A percentile compares a stretch with the other conserved stretches of the same genome.
Evolutionary conservation across 768 basidiomycete species (phyloP).

Genomic region (Filobasidium floriforme): DNA sequence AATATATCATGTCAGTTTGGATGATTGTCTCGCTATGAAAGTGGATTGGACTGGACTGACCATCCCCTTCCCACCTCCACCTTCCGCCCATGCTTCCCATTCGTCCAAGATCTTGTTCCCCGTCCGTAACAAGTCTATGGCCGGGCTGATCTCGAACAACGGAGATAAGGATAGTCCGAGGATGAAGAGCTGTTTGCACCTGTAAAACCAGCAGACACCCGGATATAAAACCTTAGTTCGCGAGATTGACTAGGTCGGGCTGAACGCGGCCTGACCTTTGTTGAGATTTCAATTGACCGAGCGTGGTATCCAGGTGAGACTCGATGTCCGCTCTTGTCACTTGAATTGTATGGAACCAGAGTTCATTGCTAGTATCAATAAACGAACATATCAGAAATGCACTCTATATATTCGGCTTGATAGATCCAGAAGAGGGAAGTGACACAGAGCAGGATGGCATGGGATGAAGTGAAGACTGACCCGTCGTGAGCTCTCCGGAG

Average conservation of each 20-base stretch:
- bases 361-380: slow-evolving; percentile 32
- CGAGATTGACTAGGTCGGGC: background rate
- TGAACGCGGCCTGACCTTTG: slow-evolving; percentile 23
- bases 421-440: background rate
- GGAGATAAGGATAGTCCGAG: slow-evolving; percentile 35
- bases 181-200: slow-evolving; percentile 30
- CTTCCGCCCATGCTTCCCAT: slow-evolving; percentile 38
- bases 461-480: background rate
- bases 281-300: slow-evolving; percentile 14
- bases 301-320: slow-evolving; percentile 23
- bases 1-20: background rate
- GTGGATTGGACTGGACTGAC: slow-evolving; percentile 26
- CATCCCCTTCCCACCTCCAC: slow-evolving; percentile 32
- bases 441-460: no score
- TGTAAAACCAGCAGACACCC: background rate
- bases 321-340: slow-evolving; percentile 31
- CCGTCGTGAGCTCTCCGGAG: slow-evolving; percentile 15
- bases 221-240: background rate
- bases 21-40: no score
- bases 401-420: background rate
- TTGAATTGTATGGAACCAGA: slow-evolving; percentile 42
- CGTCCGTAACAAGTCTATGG: slow-evolving; percentile 27
- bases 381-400: background rate
- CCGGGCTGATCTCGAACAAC: slow-evolving; percentile 32
- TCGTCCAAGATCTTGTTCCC: slow-evolving; percentile 36